phyloP scores from a whole-genome alignment of 495 filamentous ascomycete genomes.

The Parathielavia hyrcaniae region DNA sequence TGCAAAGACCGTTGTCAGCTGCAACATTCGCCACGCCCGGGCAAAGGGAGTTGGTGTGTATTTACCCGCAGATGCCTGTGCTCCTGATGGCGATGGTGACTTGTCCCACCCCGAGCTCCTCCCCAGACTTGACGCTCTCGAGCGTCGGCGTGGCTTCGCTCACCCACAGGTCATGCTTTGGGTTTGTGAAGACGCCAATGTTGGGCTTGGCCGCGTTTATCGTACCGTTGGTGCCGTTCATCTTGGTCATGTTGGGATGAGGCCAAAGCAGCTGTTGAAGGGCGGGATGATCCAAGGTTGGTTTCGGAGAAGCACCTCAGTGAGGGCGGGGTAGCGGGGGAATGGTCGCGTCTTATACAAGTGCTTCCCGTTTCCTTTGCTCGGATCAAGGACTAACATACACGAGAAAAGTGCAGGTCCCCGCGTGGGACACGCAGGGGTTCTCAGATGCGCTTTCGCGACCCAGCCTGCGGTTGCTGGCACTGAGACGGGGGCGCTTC shows the following conservation, averaged over 20 bases:
- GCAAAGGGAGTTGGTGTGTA: not conserved
- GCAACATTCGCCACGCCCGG: too few species aligned
- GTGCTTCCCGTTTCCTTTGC: not conserved
- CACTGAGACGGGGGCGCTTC: not conserved
- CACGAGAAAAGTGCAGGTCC: not conserved
- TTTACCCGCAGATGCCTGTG: slow-evolving; percentile 88
- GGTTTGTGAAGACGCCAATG: slow-evolving; percentile 93
- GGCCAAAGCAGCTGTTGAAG: not conserved
- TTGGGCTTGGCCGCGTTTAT: slow-evolving; percentile 59
- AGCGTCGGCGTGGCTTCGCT: slow-evolving; percentile 67
- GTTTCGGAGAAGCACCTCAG: not conserved
- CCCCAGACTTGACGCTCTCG: slow-evolving; percentile 65
- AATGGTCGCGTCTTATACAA: slow-evolving; percentile 14
- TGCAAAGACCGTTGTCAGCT: slow-evolving; percentile 14
- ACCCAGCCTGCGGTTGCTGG: not conserved
- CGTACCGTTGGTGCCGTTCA: slow-evolving; percentile 6
- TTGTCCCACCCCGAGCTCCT: slow-evolving; percentile 68
- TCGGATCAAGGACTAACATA: not conserved
- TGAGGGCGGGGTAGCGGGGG: slow-evolving; percentile 18
- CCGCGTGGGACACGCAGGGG: slow-evolving; percentile 1
- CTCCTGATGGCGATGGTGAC: slow-evolving; percentile 79
- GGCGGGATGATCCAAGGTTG: not conserved
- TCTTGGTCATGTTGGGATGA: not conserved
- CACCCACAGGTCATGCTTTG: slow-evolving; percentile 85
- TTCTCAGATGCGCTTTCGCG: not conserved